These are phyloP conservation scores for Dipodascus geniculatus DNA, from an alignment of 805 yeast species.

Conservation along the genomic window DNA sequence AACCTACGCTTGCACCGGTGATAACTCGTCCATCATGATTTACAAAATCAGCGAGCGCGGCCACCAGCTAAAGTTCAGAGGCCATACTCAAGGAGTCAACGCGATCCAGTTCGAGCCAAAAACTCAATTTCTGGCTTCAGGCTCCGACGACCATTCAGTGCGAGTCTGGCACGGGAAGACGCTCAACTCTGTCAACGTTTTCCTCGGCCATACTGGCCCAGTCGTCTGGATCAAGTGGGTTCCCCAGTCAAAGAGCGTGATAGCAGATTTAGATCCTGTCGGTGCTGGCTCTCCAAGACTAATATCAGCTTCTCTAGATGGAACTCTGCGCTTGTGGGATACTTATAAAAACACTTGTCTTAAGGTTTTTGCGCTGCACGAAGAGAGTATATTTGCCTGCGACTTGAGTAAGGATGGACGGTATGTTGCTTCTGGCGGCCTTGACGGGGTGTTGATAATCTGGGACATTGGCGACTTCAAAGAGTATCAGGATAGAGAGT, in stretches of 20 bases:
- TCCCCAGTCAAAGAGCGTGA: slow-evolving; percentile 6
- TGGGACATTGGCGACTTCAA: slow-evolving; percentile 15
- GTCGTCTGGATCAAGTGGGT: slow-evolving; percentile 16
- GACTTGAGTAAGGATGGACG: slow-evolving; percentile 38
- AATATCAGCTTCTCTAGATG: slow-evolving; percentile 57
- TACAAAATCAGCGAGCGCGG: slow-evolving; percentile 37
- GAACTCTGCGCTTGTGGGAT: slow-evolving; percentile 60
- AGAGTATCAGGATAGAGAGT: background rate
- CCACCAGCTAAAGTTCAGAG: slow-evolving; percentile 43
- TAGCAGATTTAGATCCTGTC: slow-evolving; percentile 9
- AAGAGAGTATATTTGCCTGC: slow-evolving; percentile 44
- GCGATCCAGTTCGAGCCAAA: slow-evolving; percentile 40
- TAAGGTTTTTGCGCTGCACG: slow-evolving; percentile 31
- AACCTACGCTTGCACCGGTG: slow-evolving; percentile 62
- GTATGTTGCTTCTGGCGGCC: slow-evolving; percentile 52
- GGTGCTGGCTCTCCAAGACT: slow-evolving; percentile 18
- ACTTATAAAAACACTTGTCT: slow-evolving; percentile 24
- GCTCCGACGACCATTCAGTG: slow-evolving; percentile 65
- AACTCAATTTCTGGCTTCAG: slow-evolving; percentile 50
- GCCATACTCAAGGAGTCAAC: slow-evolving; percentile 55
- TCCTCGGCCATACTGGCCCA: slow-evolving; percentile 19
- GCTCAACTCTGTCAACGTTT: slow-evolving; percentile 31
- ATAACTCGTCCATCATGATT: slow-evolving; percentile 41
- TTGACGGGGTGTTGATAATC: slow-evolving; percentile 40
- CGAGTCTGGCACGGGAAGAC: slow-evolving; percentile 67